Conservation (phyloP, 202 grass and related monocot species). For the Bolboschoenoplectus hybrid region DNA sequence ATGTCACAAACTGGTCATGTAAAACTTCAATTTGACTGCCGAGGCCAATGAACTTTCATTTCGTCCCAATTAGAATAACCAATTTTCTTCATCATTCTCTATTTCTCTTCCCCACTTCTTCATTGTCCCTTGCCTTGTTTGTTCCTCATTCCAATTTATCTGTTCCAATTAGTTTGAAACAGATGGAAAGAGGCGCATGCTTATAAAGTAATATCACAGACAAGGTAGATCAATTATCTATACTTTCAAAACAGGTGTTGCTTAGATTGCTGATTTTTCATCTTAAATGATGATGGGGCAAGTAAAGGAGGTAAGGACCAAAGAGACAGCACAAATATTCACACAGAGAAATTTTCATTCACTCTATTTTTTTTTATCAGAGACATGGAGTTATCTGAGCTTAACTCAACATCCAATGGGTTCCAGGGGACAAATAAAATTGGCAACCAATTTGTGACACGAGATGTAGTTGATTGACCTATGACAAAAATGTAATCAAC, state of each 20-base stretch:
- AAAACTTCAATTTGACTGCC: background rate
- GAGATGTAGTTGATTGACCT: background rate
- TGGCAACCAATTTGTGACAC: constrained; percentile 10
- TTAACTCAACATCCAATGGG: background rate
- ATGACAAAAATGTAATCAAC: constrained; percentile 11
- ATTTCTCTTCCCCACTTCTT: background rate
- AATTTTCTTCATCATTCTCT: background rate
- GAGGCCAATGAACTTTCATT: background rate
- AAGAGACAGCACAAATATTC: background rate
- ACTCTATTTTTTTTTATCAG: background rate
- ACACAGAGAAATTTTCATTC: background rate
- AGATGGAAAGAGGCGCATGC: background rate
- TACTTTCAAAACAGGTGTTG: background rate
- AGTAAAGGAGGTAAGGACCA: background rate
- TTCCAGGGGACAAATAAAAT: background rate
- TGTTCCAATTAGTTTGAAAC: background rate
- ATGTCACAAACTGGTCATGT: background rate
- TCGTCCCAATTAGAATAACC: background rate
- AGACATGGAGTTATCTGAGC: constrained; percentile 22
- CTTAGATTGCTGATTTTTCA: background rate
- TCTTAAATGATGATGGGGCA: constrained; percentile 1
- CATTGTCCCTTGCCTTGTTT: background rate
- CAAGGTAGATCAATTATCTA: background rate
- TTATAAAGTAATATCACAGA: constrained; percentile 23
- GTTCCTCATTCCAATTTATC: background rate